A percentile compares a stretch with the other conserved stretches of the same genome.
These are phyloP conservation scores for Sporisorium graminicola DNA, from an alignment of 1,284 basidiomycete genomes.

Conservation along the genomic window DNA sequence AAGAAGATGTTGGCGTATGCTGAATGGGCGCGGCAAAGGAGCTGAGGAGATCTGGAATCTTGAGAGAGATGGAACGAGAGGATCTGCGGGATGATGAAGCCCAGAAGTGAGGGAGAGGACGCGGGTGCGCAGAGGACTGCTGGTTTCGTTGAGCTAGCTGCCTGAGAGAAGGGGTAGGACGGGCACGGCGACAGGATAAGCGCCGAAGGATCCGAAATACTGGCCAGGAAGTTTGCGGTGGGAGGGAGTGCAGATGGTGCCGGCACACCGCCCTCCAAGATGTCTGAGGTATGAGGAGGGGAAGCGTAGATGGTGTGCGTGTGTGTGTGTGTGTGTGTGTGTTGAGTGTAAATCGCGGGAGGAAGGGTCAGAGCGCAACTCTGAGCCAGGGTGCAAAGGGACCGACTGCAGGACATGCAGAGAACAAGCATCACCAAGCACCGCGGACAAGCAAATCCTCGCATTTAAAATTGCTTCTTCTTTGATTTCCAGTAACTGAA, in stretches of 20 bases:
- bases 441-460: not conserved
- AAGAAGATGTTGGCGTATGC: not conserved
- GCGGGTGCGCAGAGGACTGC: not conserved
- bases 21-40: not conserved
- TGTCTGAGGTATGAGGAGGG: not conserved
- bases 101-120: not conserved
- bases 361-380: not conserved
- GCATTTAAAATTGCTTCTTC: too few relatives aligned
- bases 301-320: not conserved
- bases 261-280: not conserved
- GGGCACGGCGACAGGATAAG: too few relatives aligned
- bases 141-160: not conserved
- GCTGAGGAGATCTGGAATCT: not conserved
- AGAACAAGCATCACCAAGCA: not conserved
- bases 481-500: too few relatives aligned
- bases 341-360: not conserved
- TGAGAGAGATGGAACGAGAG: not conserved
- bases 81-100: conserved; percentile 1
- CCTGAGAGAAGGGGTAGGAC: not conserved
- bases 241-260: not conserved
- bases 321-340: not conserved
- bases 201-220: too few relatives aligned
- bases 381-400: not conserved
- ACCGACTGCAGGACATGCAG: not conserved
- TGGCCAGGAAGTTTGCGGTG: not conserved